A percentile compares a stretch with the other conserved stretches of the same genome.
Evolutionary conservation across 2,329 filamentous ascomycete genomes (phyloP).

Genomic region (Leptographium lundbergii): DNA sequence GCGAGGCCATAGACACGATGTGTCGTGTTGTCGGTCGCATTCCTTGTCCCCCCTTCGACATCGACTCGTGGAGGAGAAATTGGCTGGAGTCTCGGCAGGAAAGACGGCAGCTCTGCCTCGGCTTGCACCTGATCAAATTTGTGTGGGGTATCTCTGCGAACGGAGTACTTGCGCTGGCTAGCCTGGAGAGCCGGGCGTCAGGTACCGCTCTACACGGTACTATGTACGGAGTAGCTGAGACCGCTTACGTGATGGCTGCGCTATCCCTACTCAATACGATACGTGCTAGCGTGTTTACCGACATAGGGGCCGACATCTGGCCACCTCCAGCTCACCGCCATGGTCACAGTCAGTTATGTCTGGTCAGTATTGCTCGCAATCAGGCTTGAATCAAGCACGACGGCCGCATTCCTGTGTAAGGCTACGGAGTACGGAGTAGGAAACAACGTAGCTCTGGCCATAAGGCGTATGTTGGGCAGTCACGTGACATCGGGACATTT

Average conservation of each 20-base stretch:
- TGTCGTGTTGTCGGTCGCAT: background rate
- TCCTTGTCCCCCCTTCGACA: background rate
- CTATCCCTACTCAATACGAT: no score
- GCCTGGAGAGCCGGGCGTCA: no score
- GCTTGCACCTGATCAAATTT: background rate
- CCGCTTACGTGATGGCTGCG: no score
- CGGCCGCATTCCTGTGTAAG: background rate
- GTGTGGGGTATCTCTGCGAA: background rate
- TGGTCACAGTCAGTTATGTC: no score
- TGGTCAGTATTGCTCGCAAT: no score
- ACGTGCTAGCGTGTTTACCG: background rate
- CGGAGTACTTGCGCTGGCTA: background rate
- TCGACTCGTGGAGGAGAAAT: background rate
- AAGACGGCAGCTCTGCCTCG: conserved; percentile 8
- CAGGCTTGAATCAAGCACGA: no score
- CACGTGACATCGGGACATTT: background rate
- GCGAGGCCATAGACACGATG: conserved; percentile 2
- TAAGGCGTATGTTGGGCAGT: background rate
- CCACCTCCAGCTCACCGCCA: background rate
- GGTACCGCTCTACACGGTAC: no score
- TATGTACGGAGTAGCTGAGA: no score
- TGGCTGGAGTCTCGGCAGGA: background rate
- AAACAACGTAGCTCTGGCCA: no score
- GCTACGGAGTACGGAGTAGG: background rate
- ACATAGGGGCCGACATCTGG: background rate